phyloP scores from a whole-genome alignment of 805 yeast genomes.

The Hanseniaspora guilliermondii region DNA sequence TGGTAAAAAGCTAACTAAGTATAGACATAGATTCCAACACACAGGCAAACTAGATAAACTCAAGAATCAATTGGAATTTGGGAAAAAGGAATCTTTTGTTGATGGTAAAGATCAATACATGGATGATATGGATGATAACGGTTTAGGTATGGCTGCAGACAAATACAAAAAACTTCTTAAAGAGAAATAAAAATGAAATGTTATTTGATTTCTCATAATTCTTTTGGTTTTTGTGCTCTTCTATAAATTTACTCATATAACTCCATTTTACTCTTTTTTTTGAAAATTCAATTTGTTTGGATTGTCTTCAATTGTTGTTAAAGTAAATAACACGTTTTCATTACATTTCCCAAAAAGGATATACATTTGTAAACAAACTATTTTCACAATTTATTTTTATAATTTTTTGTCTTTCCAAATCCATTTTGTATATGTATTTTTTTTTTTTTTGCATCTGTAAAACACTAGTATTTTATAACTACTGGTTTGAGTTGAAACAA shows the following conservation, averaged over 20 bases:
- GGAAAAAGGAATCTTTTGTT: slow-evolving; percentile 52
- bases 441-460: not conserved
- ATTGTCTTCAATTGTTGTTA: not conserved
- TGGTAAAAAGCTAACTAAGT: slow-evolving; percentile 66
- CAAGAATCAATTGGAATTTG: slow-evolving; percentile 76
- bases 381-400: not conserved
- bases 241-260: too few species aligned
- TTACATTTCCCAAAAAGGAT: slow-evolving; percentile 6
- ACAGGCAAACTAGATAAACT: slow-evolving; percentile 71
- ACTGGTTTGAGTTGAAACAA: not conserved
- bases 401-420: not conserved
- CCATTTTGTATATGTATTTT: not conserved
- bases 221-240: too few species aligned
- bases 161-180: not conserved
- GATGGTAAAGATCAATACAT: slow-evolving; percentile 36
- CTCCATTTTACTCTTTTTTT: too few species aligned
- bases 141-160: slow-evolving; percentile 53
- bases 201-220: too few species aligned
- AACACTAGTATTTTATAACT: too few species aligned
- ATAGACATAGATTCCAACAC: slow-evolving; percentile 59
- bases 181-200: not conserved
- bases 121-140: slow-evolving; percentile 60
- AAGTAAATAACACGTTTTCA: not conserved
- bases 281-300: not conserved
- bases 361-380: slow-evolving; percentile 2